These are phyloP conservation scores for Chlamydomonas asymmetrica DNA, from an alignment of 139 green algal species.

Conservation along the genomic window DNA sequence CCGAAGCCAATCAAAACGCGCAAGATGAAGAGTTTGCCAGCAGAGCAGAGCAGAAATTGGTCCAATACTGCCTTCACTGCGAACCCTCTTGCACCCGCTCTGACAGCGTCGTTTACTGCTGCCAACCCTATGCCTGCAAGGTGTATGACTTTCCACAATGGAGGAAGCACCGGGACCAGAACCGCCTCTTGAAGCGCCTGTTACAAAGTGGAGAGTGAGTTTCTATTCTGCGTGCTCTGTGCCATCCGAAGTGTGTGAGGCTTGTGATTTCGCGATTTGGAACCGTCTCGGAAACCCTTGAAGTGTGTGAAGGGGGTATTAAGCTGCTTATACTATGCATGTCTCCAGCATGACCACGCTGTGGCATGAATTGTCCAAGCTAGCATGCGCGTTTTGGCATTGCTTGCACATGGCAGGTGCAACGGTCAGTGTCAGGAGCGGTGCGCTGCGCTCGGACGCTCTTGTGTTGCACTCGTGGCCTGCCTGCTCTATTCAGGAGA, in stretches of 20 bases:
- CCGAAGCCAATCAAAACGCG: no score
- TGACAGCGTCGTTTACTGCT: no score
- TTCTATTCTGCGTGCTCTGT: neutral
- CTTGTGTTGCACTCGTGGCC: no score
- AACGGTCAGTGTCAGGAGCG: no score
- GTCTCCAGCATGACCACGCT: neutral
- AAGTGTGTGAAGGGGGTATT: neutral
- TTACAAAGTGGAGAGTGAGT: constrained; percentile 37
- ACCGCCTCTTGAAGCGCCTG: constrained; percentile 31
- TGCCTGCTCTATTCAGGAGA: neutral
- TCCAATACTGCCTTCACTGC: no score
- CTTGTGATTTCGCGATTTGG: neutral
- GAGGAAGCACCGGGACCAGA: constrained; percentile 28
- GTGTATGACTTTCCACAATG: constrained; percentile 43
- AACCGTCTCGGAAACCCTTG: neutral
- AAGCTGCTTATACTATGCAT: neutral
- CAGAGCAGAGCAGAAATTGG: no score
- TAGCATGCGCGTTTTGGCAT: neutral
- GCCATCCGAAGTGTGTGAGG: neutral
- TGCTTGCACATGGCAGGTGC: neutral
- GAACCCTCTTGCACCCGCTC: no score
- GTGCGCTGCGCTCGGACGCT: no score
- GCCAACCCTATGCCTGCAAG: no score
- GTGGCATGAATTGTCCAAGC: neutral
- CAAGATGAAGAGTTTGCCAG: no score